Percentiles rank a stretch among this genome's conserved stretches.
Conservation (phyloP, 495 filamentous ascomycete species). For the Aspergillus bridgeri region DNA sequence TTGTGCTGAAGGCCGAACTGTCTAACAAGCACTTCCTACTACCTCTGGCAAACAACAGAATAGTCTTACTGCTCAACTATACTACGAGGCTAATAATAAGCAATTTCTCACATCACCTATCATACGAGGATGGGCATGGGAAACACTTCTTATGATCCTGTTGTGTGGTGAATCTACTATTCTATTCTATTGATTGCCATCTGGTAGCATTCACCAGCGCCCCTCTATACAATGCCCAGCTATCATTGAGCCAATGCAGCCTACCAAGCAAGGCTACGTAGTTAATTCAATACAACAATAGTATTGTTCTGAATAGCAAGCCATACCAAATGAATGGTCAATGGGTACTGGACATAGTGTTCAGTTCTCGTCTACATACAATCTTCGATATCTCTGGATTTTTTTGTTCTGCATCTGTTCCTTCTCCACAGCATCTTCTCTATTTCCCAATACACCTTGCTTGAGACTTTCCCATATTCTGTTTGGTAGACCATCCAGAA, state of each 20-base stretch:
- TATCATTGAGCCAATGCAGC: neutral
- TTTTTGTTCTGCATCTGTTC: neutral
- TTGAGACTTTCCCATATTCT: too few species aligned
- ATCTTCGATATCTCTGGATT: neutral
- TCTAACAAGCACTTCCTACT: too few species aligned
- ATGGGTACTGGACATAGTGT: neutral
- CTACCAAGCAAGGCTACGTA: neutral
- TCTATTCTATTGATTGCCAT: neutral
- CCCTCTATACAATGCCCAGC: neutral
- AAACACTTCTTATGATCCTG: too few species aligned
- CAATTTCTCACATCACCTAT: too few species aligned
- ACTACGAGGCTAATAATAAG: too few species aligned
- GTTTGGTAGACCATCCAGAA: neutral
- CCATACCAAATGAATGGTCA: too few species aligned
- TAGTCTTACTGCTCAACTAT: too few species aligned
- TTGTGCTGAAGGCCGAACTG: too few species aligned
- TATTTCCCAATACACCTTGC: neutral
- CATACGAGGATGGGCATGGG: too few species aligned
- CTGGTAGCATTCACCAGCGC: neutral
- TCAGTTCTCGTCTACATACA: neutral
- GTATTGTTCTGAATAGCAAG: neutral
- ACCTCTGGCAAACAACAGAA: too few species aligned
- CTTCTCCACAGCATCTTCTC: neutral
- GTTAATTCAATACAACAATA: neutral
- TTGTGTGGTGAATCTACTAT: too few species aligned